Evolutionary conservation across 176 grass and related monocot species (phyloP).

Genomic region (Typha latifolia): DNA sequence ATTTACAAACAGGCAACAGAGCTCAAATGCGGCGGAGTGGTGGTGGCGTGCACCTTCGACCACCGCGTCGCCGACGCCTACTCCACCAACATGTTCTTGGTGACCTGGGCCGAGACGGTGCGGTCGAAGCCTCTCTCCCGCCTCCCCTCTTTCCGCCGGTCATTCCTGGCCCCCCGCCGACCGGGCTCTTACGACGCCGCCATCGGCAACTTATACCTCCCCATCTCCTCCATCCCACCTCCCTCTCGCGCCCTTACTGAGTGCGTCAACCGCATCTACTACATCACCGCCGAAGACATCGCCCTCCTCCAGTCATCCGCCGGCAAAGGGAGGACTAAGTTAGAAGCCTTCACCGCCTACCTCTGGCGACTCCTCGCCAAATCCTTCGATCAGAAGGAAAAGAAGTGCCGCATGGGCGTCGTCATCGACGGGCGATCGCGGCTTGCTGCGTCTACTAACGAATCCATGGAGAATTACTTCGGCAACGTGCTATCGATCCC

Average conservation of each 20-base stretch:
- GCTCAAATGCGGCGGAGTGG: constrained; percentile 48
- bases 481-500: constrained; percentile 68
- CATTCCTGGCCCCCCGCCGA: constrained; percentile 37
- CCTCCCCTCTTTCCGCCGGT: constrained; percentile 33
- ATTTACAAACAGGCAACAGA: constrained; percentile 29
- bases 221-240: constrained; percentile 25
- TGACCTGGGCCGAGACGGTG: constrained; percentile 42
- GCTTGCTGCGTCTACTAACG: constrained; percentile 1
- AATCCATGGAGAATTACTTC: constrained; percentile 42
- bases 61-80: constrained; percentile 87
- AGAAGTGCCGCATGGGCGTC: constrained; percentile 57
- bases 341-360: constrained; percentile 59
- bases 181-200: constrained; percentile 12
- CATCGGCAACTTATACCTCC: constrained; percentile 37
- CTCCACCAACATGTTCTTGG: constrained; percentile 76
- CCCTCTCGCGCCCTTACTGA: not conserved
- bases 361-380: constrained; percentile 46
- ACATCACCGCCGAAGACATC: constrained; percentile 31
- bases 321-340: constrained; percentile 29
- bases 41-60: constrained; percentile 67
- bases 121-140: not conserved
- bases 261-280: constrained; percentile 53
- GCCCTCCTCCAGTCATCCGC: constrained; percentile 17
- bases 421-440: constrained; percentile 53
- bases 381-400: constrained; percentile 1